Conservation (phyloP, 306 rosid species). For the Citrullus mucosospermus region DNA sequence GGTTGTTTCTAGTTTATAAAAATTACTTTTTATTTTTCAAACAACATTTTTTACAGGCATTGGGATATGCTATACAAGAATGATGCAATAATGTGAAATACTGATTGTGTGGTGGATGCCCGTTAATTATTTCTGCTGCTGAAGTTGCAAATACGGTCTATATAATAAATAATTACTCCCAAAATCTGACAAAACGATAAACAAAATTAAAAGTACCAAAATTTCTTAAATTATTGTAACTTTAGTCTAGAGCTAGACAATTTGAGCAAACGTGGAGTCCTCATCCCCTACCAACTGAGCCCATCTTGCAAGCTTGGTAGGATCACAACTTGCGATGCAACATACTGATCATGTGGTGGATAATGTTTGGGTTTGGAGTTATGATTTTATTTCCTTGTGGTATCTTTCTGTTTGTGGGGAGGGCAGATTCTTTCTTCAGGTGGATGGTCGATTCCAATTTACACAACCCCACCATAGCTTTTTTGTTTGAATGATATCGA, state of each 20-base stretch:
- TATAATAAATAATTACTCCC: background rate
- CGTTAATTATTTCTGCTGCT: background rate
- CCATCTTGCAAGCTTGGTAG: background rate
- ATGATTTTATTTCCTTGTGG: background rate
- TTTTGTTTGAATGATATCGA: background rate
- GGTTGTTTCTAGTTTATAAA: conserved; percentile 25
- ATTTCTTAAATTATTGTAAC: background rate
- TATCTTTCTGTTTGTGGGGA: background rate
- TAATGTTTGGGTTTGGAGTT: background rate
- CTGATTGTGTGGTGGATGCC: background rate
- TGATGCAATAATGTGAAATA: background rate
- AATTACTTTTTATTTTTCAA: background rate
- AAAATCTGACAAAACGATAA: background rate
- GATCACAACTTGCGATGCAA: background rate
- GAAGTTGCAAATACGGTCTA: background rate
- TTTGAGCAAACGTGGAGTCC: background rate
- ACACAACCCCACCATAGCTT: background rate
- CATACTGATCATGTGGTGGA: background rate
- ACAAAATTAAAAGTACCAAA: background rate
- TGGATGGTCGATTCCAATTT: background rate
- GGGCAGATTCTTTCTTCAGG: background rate
- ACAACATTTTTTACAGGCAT: background rate
- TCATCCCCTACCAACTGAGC: background rate
- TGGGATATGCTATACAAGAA: background rate
- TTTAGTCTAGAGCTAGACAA: background rate